These are phyloP conservation scores for Mucor lusitanicus DNA, from an alignment of 371 early-diverging fungal species.

Conservation along the genomic window DNA sequence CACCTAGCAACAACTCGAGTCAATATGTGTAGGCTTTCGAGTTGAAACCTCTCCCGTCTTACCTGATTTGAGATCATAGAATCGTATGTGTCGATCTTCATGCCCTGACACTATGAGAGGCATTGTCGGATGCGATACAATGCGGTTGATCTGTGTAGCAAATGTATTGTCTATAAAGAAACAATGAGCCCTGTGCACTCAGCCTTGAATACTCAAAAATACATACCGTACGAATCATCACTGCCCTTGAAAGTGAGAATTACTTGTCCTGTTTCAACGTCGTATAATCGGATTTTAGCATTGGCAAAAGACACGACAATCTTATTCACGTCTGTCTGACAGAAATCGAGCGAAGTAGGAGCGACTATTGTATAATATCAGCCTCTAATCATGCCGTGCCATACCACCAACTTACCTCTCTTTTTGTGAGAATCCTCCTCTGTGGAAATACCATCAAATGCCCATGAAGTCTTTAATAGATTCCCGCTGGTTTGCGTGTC, in stretches of 20 bases:
- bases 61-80: slow-evolving; percentile 78
- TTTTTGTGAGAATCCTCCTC: background rate
- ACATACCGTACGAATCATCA: slow-evolving; percentile 63
- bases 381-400: background rate
- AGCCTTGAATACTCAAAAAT: background rate
- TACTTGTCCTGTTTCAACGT: slow-evolving; percentile 76
- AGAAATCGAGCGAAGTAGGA: slow-evolving; percentile 77
- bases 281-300: slow-evolving; percentile 68
- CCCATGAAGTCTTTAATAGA: slow-evolving; percentile 54
- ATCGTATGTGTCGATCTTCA: slow-evolving; percentile 78
- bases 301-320: slow-evolving; percentile 72
- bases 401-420: slow-evolving; percentile 10
- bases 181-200: background rate
- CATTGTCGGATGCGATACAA: slow-evolving; percentile 76
- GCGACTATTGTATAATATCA: slow-evolving; percentile 20
- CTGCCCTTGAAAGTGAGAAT: slow-evolving; percentile 56
- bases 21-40: background rate
- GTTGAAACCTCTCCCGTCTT: background rate
- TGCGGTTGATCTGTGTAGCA: slow-evolving; percentile 76
- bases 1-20: slow-evolving; percentile 37
- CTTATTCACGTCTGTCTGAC: slow-evolving; percentile 59
- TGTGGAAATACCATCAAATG: slow-evolving; percentile 37
- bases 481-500: slow-evolving; percentile 55
- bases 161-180: slow-evolving; percentile 58
- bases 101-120: slow-evolving; percentile 76